These are phyloP conservation scores for Chlorokybus atmophyticus DNA, from an alignment of 139 green algal species.

Conservation along the genomic window DNA sequence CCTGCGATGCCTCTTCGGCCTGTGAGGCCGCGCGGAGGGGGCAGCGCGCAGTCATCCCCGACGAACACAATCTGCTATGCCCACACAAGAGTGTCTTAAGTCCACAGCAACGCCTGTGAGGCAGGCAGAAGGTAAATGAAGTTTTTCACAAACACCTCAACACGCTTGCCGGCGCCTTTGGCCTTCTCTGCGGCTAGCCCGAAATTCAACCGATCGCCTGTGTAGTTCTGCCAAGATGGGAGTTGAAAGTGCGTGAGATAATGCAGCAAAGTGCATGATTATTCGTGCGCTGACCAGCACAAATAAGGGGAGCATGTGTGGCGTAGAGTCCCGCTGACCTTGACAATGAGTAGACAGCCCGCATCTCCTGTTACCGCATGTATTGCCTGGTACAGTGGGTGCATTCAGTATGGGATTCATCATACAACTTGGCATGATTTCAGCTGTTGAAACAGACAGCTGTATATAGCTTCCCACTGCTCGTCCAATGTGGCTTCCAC, in stretches of 20 bases:
- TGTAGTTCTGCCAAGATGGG: conserved; percentile 66
- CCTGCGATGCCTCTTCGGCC: conserved; percentile 70
- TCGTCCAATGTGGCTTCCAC: too few species aligned
- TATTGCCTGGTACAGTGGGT: conserved; percentile 65
- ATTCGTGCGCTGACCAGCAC: too few species aligned
- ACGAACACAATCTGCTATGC: conserved; percentile 29
- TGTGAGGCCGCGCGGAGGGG: conserved; percentile 29
- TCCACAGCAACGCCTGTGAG: not conserved
- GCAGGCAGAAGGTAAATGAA: not conserved
- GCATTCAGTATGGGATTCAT: too few species aligned
- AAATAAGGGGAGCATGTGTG: too few species aligned
- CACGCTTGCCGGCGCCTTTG: too few species aligned
- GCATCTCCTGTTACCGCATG: conserved; percentile 37
- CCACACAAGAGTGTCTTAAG: too few species aligned
- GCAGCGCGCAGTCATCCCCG: conserved; percentile 65
- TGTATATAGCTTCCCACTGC: not conserved
- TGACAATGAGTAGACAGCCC: conserved; percentile 48
- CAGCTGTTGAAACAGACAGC: too few species aligned
- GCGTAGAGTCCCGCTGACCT: too few species aligned
- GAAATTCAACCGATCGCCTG: conserved; percentile 83
- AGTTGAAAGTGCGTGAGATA: not conserved
- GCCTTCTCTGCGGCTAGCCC: conserved; percentile 71
- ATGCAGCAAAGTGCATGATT: not conserved
- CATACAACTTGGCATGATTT: too few species aligned
- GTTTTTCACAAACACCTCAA: conserved; percentile 1